Evolutionary conservation across 495 filamentous ascomycete species (phyloP).

Genomic region (Xylaria acuta): DNA sequence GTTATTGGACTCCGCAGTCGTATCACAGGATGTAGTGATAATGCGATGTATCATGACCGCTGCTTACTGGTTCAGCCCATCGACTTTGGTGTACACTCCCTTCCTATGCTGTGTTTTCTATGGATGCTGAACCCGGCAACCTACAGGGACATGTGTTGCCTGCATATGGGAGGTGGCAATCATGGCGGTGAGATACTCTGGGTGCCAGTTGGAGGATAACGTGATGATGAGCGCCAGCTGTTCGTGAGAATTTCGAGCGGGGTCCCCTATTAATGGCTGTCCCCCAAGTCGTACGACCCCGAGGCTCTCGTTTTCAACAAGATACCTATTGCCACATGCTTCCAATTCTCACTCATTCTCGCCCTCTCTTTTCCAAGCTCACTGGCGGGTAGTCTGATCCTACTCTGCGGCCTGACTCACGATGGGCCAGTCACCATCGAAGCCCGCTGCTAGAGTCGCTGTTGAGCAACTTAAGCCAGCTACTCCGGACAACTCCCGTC

Average conservation of each 20-base stretch:
- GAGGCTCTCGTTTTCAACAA: neutral
- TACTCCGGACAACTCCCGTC: neutral
- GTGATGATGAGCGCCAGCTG: neutral
- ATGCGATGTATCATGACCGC: neutral
- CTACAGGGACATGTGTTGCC: neutral
- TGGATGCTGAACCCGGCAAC: neutral
- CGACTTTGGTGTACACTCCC: neutral
- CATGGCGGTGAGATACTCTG: neutral
- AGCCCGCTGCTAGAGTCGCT: neutral
- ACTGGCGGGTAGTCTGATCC: neutral
- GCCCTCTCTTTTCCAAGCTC: neutral
- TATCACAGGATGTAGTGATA: conserved; percentile 2
- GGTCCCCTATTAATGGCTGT: neutral
- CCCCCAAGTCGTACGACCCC: neutral
- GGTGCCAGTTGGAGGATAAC: neutral
- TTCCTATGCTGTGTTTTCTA: neutral
- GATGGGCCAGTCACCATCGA: neutral
- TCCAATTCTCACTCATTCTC: neutral
- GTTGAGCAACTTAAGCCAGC: neutral
- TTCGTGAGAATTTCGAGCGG: neutral
- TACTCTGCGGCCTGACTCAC: neutral
- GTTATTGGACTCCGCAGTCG: neutral
- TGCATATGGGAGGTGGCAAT: neutral
- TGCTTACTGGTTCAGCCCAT: neutral
- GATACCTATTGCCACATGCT: neutral